Conservation (phyloP, 2,329 filamentous ascomycete species). For the Aureobasidium lini region DNA sequence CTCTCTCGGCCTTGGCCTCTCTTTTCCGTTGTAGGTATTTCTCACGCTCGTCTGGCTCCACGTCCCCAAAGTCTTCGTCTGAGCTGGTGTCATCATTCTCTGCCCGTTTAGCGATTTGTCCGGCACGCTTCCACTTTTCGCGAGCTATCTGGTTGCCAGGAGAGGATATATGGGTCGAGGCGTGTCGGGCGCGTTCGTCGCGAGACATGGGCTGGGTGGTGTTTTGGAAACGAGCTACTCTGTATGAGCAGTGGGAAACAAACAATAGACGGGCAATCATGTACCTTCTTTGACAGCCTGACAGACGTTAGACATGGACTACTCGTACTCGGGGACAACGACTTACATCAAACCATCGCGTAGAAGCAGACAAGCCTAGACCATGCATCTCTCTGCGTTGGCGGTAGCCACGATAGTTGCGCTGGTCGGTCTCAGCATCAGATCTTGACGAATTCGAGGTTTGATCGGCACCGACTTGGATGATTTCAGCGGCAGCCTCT, state of each 20-base stretch:
- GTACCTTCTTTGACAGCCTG: conserved; percentile 29
- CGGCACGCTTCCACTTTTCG: conserved; percentile 68
- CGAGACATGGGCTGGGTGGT: conserved; percentile 40
- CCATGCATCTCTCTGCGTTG: conserved; percentile 64
- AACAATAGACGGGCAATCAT: not conserved
- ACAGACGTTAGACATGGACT: not conserved
- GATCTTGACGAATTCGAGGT: conserved; percentile 17
- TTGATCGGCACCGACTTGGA: conserved; percentile 18
- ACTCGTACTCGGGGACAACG: not conserved
- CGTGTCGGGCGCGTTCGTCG: conserved; percentile 26
- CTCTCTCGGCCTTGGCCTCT: conserved; percentile 49
- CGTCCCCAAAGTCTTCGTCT: conserved; percentile 37
- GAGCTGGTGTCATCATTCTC: conserved; percentile 57
- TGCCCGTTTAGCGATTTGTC: conserved; percentile 62
- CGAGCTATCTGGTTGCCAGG: conserved; percentile 32
- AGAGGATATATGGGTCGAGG: not conserved
- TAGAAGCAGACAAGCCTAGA: conserved; percentile 59
- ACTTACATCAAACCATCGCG: conserved; percentile 61
- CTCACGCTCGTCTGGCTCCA: conserved; percentile 27
- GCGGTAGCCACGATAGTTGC: conserved; percentile 71
- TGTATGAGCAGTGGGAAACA: conserved; percentile 15
- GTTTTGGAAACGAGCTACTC: conserved; percentile 46
- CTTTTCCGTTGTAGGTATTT: conserved; percentile 32
- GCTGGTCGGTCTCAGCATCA: conserved; percentile 32
- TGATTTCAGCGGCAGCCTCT: conserved; percentile 26